Percentiles rank a stretch among this genome's conserved stretches.
phyloP scores from a whole-genome alignment of 805 yeast species.

The Blastobotrys muscicola region DNA sequence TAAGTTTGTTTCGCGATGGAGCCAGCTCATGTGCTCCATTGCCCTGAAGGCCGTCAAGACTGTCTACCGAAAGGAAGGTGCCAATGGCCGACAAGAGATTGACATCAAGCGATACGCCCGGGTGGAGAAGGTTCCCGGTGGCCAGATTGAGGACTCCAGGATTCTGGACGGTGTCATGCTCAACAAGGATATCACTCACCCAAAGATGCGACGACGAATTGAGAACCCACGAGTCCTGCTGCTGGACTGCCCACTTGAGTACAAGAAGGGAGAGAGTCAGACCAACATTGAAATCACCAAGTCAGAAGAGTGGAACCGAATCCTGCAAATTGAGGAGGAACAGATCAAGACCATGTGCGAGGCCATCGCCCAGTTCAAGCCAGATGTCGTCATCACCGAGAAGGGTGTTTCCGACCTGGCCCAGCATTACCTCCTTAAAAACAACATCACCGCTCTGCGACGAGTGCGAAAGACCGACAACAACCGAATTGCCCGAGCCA shows the following conservation, averaged over 20 bases:
- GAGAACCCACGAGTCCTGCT: conserved; percentile 83
- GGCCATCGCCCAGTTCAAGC: conserved; percentile 71
- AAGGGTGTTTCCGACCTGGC: conserved; percentile 98
- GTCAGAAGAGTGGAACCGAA: conserved; percentile 93
- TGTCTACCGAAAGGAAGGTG: conserved; percentile 44
- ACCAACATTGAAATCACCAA: conserved; percentile 95
- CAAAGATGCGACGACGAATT: conserved; percentile 87
- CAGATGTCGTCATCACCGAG: conserved; percentile 92
- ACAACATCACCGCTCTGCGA: conserved; percentile 86
- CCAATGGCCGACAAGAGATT: conserved; percentile 56
- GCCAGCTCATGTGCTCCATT: conserved; percentile 78
- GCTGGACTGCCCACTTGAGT: conserved; percentile 94
- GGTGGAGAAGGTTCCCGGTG: conserved; percentile 96
- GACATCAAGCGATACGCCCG: conserved; percentile 90
- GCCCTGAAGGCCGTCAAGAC: conserved; percentile 84
- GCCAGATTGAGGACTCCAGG: conserved; percentile 81
- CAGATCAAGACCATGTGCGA: conserved; percentile 86
- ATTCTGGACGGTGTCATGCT: conserved; percentile 88
- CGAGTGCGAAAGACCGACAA: conserved; percentile 93
- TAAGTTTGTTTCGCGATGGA: conserved; percentile 86
- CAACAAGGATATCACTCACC: conserved; percentile 97
- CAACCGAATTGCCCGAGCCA: conserved; percentile 92
- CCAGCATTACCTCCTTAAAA: conserved; percentile 89
- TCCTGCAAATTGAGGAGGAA: conserved; percentile 94
- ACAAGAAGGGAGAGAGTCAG: conserved; percentile 98